Percentiles rank a stretch among this genome's conserved stretches.
Evolutionary conservation across 2,329 filamentous ascomycete species (phyloP).

Genomic region (Talaromyces sp.): DNA sequence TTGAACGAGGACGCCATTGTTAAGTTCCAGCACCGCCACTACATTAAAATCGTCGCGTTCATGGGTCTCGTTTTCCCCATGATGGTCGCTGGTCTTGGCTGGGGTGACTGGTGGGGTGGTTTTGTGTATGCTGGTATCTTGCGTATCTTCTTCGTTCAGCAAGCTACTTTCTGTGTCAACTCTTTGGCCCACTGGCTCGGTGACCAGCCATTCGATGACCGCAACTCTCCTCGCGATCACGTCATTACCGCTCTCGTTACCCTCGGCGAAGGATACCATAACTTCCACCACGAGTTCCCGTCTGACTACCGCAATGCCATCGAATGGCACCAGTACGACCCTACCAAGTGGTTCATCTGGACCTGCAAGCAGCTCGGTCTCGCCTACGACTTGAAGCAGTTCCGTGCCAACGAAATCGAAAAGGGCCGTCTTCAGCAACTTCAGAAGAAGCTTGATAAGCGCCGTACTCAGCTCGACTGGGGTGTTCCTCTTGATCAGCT

Average conservation of each 20-base stretch:
- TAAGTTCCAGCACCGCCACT: slow-evolving; percentile 83
- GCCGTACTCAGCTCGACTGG: slow-evolving; percentile 79
- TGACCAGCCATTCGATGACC: slow-evolving; percentile 88
- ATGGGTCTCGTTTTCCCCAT: slow-evolving; percentile 76
- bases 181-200: slow-evolving; percentile 87
- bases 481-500: slow-evolving; percentile 80
- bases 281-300: slow-evolving; percentile 94
- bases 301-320: slow-evolving; percentile 92
- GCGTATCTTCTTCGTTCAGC: slow-evolving; percentile 84
- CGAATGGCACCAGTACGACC: slow-evolving; percentile 87
- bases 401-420: slow-evolving; percentile 87
- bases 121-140: slow-evolving; percentile 83
- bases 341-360: slow-evolving; percentile 88
- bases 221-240: slow-evolving; percentile 85
- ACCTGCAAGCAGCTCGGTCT: slow-evolving; percentile 78
- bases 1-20: slow-evolving; percentile 82
- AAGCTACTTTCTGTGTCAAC: slow-evolving; percentile 92
- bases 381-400: slow-evolving; percentile 84
- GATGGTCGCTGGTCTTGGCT: slow-evolving; percentile 70
- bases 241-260: slow-evolving; percentile 81
- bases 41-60: slow-evolving; percentile 71
- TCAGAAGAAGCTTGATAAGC: slow-evolving; percentile 90
- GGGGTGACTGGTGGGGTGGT: slow-evolving; percentile 77
- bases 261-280: slow-evolving; percentile 86
- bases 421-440: slow-evolving; percentile 84